These are phyloP conservation scores for Aspergillus fructus DNA, from an alignment of 2,329 filamentous ascomycete species.

Conservation along the genomic window DNA sequence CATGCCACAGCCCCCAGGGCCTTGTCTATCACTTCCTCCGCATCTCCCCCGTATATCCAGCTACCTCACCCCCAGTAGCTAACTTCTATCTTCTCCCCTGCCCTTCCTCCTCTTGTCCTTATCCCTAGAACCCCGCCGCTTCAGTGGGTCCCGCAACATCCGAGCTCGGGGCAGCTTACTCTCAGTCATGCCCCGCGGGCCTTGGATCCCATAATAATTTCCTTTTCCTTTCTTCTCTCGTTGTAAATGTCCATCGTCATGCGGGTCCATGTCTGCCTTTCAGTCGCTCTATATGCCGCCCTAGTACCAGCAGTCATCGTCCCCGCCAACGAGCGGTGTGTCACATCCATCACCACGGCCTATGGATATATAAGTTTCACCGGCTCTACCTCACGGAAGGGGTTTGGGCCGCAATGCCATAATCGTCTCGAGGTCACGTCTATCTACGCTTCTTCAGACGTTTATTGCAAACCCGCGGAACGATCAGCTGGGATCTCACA, in stretches of 20 bases:
- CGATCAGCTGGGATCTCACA: slow-evolving; percentile 24
- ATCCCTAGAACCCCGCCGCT: neutral
- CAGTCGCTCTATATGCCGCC: slow-evolving; percentile 11
- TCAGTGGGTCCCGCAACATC: too few species aligned
- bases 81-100: too few species aligned
- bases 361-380: slow-evolving; percentile 34
- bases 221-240: neutral
- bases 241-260: slow-evolving; percentile 12
- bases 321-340: slow-evolving; percentile 30
- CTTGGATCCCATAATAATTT: neutral
- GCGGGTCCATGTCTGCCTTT: slow-evolving; percentile 19
- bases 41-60: too few species aligned
- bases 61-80: too few species aligned
- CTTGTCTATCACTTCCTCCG: too few species aligned
- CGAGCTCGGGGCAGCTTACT: neutral
- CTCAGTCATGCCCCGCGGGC: neutral
- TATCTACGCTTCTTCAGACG: slow-evolving; percentile 35
- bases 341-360: slow-evolving; percentile 32
- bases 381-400: slow-evolving; percentile 18
- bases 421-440: slow-evolving; percentile 35
- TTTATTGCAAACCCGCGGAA: slow-evolving; percentile 31
- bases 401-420: slow-evolving; percentile 30
- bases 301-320: slow-evolving; percentile 12
- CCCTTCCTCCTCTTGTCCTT: neutral
- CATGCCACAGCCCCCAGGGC: too few species aligned